Conservation (phyloP, 345 rosid genomes). For the Linum lewisii region DNA sequence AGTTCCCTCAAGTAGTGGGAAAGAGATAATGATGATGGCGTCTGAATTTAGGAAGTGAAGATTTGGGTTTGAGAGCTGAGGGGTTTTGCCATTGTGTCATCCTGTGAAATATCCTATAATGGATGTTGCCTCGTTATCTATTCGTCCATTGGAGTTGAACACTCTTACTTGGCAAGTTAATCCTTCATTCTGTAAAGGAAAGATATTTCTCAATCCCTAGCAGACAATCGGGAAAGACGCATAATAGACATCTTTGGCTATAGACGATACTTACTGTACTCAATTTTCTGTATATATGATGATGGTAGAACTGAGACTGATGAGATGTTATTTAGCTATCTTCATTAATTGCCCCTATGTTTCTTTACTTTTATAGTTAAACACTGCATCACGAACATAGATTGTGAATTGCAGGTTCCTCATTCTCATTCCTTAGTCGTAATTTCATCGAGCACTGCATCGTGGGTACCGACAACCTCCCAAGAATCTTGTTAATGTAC, state of each 20-base stretch:
- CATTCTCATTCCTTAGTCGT: constrained; percentile 64
- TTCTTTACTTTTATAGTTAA: too few relatives aligned
- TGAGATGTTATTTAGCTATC: neutral
- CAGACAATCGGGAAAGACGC: too few relatives aligned
- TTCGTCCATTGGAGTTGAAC: neutral
- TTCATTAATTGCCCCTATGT: neutral
- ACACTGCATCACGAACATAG: neutral
- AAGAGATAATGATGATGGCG: neutral
- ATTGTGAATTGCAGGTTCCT: constrained; percentile 48
- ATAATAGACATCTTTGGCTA: neutral
- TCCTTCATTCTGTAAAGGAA: neutral
- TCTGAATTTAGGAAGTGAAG: neutral
- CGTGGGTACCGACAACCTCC: constrained; percentile 81
- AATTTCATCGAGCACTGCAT: constrained; percentile 65
- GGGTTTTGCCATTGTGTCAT: too few relatives aligned
- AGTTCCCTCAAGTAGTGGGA: neutral
- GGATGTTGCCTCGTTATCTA: neutral
- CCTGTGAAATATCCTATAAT: neutral
- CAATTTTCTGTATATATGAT: too few relatives aligned
- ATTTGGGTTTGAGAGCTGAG: neutral
- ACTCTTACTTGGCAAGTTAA: neutral
- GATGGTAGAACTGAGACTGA: neutral
- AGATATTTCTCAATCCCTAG: neutral
- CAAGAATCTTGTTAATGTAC: constrained; percentile 87
- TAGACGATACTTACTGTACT: too few relatives aligned